Base-by-base conservation (phyloP, 345 rosid genomes). In the Brassica incana region DNA sequence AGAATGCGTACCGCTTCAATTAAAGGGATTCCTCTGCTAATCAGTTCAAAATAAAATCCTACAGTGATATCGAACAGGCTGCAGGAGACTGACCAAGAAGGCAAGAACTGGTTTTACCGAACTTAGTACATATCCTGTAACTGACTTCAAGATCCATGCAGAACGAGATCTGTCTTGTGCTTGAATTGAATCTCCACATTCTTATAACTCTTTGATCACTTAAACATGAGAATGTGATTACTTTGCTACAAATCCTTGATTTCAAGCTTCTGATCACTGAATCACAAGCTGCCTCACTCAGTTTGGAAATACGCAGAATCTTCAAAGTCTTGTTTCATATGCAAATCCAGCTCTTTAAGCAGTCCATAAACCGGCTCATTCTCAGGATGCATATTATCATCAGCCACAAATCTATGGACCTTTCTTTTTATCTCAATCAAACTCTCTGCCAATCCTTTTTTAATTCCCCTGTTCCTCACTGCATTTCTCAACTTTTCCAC, bases 341-440 rank as follows among this genome's bases (percentile, higher is more conserved):
- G 85, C 76, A 85, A 33, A 61, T 64, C 79, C 78, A 86, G 50
- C 63, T 85, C 67, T 74, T 84, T 78, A 29, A 88, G 77, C 61
- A 86, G 29, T 72, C 65, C 69, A 79, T 85, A 83, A 48, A 88
- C 83, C 66, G 33, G 78, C 48, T 77, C 84, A 56, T 67, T 65
- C 48, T 81, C 80, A 2, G 76, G 83, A 71, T 85, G 85, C 62
- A 85, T 73, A 45, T 83, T 65, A 76, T 85, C 90, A 70, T 83
- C 85, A 36, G 85, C 86, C 54, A 85, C 84, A 81, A 85, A 86
- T 64, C 80, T 85, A 62, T 88, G 87, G 29, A 83, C 84, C 58
- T 80, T 64, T 38, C 74, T 81, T 73, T 38, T 32, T 62, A 87
- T 74, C 80, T 86, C 78, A 75, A 86, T 69, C 76, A 83, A 45